phyloP scores from a whole-genome alignment of 2,329 filamentous ascomycete genomes.

The Aureobasidium lini region DNA sequence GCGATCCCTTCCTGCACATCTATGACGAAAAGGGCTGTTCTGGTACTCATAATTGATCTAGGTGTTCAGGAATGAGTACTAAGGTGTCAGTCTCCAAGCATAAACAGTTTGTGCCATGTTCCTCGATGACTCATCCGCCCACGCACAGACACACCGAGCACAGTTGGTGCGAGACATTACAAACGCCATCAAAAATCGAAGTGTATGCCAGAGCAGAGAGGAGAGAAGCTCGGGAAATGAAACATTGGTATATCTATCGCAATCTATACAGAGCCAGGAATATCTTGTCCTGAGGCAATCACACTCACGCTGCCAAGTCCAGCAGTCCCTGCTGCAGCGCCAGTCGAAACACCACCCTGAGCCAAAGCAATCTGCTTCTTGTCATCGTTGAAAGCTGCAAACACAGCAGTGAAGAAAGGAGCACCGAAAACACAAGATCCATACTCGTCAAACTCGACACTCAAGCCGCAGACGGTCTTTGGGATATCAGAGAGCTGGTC shows the following conservation, averaged over 20 bases:
- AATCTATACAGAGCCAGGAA: background rate
- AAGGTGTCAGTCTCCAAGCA: no score
- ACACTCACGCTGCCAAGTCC: constrained; percentile 5
- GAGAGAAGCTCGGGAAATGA: no score
- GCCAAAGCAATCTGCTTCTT: constrained; percentile 26
- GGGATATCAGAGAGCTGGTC: constrained; percentile 8
- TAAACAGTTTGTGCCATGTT: no score
- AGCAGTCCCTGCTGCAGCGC: background rate
- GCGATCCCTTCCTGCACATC: background rate
- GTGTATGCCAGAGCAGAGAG: no score
- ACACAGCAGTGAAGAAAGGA: constrained; percentile 27
- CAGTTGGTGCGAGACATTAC: no score
- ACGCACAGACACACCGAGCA: no score
- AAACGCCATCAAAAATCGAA: no score
- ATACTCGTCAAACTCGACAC: constrained; percentile 23
- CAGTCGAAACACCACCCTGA: constrained; percentile 26
- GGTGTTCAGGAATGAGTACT: no score
- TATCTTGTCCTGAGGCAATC: constrained; percentile 4
- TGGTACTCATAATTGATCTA: no score
- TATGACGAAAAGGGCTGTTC: background rate
- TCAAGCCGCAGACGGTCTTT: constrained; percentile 20
- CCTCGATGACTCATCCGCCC: no score
- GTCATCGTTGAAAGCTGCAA: constrained; percentile 30
- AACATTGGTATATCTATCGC: no score
- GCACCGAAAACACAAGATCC: constrained; percentile 26